Base-by-base conservation (phyloP, 495 filamentous ascomycete genomes). In the Penicillium paradoxum region DNA sequence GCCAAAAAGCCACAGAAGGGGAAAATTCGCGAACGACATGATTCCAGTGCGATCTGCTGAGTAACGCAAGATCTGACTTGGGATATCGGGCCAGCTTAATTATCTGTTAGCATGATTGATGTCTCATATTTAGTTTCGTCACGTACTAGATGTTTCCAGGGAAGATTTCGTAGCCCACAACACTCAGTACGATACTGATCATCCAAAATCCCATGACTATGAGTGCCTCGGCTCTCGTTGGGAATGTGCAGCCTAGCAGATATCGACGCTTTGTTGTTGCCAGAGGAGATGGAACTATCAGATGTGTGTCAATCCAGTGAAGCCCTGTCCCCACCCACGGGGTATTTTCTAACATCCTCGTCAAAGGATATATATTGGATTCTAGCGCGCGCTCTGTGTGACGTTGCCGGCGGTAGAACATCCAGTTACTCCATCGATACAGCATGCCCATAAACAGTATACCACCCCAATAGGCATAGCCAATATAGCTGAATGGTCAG, bases 1-100 rank as follows among this genome's bases (percentile, higher is more conserved):
- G 2, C 71, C 71, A 43, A 82, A 81, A 1, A 82, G 59, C 65
- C 76, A 78, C 21, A 80, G 18, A 3, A 83, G 58, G 0, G 78
- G 73, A 13, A 82, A 54, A 45, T 82, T 79, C 9, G 71, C 78
- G 52, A 79, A 70, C 4, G 73, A 67, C 29, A 83, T 55, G 25
- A 79, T 73, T 3, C 79, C 79, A 0, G 78, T 74, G 9, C 79
- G 67, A 49, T 81, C 74, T n/a, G 73, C 74, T 2, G 76, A 67
- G 33, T 80, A 77, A 4, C 72, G 69, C 21, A 73, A 38, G 6
- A 73, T 41, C 47, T 76, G 71, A 39, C 53, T 53, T 1, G 58
- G 46, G 13, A 61, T 45, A 10, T 69, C 54, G 1, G 71, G 65
- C 68, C 68, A 75, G 37, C 73, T 75, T 32, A 9, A 37, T 1